Evolutionary conservation across 2,329 filamentous ascomycete genomes (phyloP).

Genomic region (Neopestalotiopsis sp.): DNA sequence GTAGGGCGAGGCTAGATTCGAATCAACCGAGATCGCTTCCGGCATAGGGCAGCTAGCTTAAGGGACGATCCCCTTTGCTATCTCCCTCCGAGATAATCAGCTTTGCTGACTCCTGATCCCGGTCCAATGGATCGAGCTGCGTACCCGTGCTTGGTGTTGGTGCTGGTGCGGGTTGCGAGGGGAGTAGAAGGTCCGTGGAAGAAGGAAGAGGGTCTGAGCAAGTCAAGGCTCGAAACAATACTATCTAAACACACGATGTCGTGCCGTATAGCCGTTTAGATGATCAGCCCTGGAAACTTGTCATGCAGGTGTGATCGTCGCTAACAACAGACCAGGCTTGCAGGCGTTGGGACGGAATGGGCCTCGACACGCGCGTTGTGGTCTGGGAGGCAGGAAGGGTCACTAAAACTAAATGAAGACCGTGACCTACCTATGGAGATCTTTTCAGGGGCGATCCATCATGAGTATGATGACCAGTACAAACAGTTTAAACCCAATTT

Average conservation of each 20-base stretch:
- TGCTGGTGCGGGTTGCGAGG: background rate
- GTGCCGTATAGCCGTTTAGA: background rate
- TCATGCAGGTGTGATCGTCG: background rate
- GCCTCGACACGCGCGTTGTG: background rate
- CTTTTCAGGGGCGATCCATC: background rate
- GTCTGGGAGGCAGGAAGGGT: background rate
- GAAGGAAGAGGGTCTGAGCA: background rate
- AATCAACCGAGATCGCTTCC: background rate
- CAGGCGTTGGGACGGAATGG: background rate
- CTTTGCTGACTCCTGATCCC: background rate
- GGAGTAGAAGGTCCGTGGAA: constrained; percentile 1
- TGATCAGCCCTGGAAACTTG: constrained; percentile 1
- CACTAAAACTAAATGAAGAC: background rate
- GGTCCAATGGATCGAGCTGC: background rate
- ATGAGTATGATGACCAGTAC: background rate
- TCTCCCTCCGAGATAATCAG: background rate
- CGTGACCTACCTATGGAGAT: constrained; percentile 1
- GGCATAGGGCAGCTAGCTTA: background rate
- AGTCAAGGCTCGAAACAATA: background rate
- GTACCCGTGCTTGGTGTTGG: background rate
- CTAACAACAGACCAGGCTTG: background rate
- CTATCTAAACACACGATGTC: background rate
- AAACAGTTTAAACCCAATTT: background rate
- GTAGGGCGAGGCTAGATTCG: background rate
- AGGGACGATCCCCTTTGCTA: background rate